Evolutionary conservation across 345 rosid genomes (phyloP), one percentile per base, ranked within the genome.

Genomic region (Camelina neglecta): DNA sequence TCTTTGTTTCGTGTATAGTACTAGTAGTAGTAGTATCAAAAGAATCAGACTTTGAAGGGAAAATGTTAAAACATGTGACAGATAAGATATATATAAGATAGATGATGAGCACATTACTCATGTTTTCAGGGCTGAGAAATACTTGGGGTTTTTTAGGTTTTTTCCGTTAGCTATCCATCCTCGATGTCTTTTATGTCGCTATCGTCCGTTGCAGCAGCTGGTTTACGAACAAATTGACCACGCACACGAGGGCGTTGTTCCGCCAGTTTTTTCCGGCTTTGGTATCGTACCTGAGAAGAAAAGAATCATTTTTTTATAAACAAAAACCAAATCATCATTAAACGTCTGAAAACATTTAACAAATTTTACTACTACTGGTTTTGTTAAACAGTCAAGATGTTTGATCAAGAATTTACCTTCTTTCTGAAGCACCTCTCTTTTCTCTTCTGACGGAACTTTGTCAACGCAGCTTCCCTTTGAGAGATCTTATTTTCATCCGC

Each of bases 351-450:
- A 11, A 42, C 47, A 42, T n/a, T 47, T 48, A 3, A 48, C 23
- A 48, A 48, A 7, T 7, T 48, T 48, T 48, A 26, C 21, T 7
- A 48, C 0, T 48, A 16, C 23, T 48, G 11, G 11, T 48, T 16
- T 45, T 45, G 26, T 21, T 54, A 7, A 48, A 54, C 48, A 36
- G n/a, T 21, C 20, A 26, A 65, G 4, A 6, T 23, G 62, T 75
- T 63, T 63, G 35, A 36, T 11, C 4, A 23, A 47, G 41, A 65
- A 18, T 1, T 75, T 85, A 90, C 96, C 94, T 78, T 84, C 81
- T 93, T 93, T 60, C 86, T 84, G 63, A 89, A 93, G 83, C 94
- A 87, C 66, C 96, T 83, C 65, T 93, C 96, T 79, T 87, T 90
- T 73, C 96, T 85, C 82, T 93, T 90, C 83, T 86, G 91, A 1